Base-by-base conservation (phyloP, 306 rosid species). In the Inga leiocalycina region DNA sequence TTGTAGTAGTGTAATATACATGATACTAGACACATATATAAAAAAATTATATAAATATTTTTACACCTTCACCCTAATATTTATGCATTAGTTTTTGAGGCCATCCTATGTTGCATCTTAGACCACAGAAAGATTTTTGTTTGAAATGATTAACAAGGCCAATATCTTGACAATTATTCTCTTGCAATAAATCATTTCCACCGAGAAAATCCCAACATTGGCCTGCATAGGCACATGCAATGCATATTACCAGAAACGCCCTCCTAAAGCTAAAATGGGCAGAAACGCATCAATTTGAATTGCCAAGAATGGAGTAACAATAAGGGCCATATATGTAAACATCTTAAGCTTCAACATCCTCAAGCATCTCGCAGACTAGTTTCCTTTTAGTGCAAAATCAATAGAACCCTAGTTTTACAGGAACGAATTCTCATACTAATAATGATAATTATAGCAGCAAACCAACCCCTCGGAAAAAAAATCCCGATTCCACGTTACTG, bases 321-420 rank as follows among this genome's bases (percentile, higher is more conserved):
- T 72, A 72, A 72, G 76, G 76, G 76, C 34, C 59, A 72, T 27
- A 72, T 72, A 71, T 22, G 56, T 43, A 20, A 20, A 5, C 37
- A 56, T 76, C 39, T 12, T 27, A 62, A 22, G 16, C 67, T 35
- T n/a, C 69, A 56, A 35, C 69, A 37, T 56, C 37, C 52, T n/a
- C 66, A 6, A 5, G 16, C 78, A 15, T 24, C 43, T 20, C 5
- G 16, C 57, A 70, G 37, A 45, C 76, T 45, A 6, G 49, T 45
- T 45, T 71, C 64, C 7, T 61, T 77, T 59, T 44, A 71, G 35
- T 22, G 22, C 75, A 71, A 12, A 71, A 43, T 19, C 76, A 59
- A 46, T 6, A 14, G 20, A 45, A 72, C 59, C 59, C 59, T 73
- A 77, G 37, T 77, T 77, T 59, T 62, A 61, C 59, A 43, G 19